Evolutionary conservation across 2,329 filamentous ascomycete genomes (phyloP), one percentile per base, ranked within the genome.

Genomic region (Clathrospora elynae): DNA sequence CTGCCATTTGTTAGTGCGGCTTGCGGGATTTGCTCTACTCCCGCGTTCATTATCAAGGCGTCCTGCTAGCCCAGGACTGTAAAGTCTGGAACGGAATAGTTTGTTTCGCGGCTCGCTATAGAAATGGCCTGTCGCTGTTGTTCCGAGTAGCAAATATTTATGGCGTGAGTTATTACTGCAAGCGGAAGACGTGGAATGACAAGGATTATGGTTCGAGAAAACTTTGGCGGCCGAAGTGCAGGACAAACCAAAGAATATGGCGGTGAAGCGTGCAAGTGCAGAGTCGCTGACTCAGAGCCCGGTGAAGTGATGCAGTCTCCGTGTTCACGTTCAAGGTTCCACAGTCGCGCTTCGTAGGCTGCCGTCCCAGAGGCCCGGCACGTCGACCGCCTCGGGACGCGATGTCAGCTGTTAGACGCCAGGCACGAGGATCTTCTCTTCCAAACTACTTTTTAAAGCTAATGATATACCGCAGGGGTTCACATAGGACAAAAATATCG

Each of bases 1-100:
- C 50, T 35, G 56, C 56, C 56, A 44, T 59, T 57, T 29, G 46
- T 44, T 43, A 52, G 40, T 42, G 34, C 46, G 24, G 37, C 40
- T 42, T 59, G 66, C 60, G 64, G 61, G 59, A 60, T 29, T 44
- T 51, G 46, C 46, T 46, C 50, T 24, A 51, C 49, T 47, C 53
- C 64, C 49, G 51, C 49, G 48, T 67, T 59, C 65, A 68, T 69
- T 35, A 46, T 57, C 55, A 53, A 49, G 53, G 58, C 61, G 53
- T 53, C 51, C 39, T 30, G 20, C 33, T 18, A 36, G 34, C 44
- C 51, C 49, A 47, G 53, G 32, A 19, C 17, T 28, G 13, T 23
- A 18, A 19, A 24, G 26, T 12, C 25, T 24, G 19, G 20, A 12
- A 28, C 26, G 16, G n/a, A 14, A 18, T 37, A 28, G 28, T 26